These are phyloP conservation scores for Aciculosporium take DNA, from an alignment of 2,329 filamentous ascomycete genomes.

Conservation along the genomic window DNA sequence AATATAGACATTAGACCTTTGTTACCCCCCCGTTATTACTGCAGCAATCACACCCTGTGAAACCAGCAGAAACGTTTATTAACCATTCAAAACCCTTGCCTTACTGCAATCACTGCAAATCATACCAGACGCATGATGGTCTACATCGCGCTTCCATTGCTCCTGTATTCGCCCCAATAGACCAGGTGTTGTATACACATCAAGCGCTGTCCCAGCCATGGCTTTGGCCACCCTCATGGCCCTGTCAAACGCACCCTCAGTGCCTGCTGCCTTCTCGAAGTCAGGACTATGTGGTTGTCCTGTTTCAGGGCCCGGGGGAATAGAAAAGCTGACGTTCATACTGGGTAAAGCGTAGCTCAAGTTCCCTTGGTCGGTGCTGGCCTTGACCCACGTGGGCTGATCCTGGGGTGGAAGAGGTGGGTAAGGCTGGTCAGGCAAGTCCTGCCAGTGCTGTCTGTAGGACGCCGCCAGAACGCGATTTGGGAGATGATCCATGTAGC, in stretches of 20 bases:
- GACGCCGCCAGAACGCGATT: conserved; percentile 33
- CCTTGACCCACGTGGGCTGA: conserved; percentile 17
- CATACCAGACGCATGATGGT: neutral
- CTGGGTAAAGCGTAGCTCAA: conserved; percentile 43
- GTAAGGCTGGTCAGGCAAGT: conserved; percentile 18
- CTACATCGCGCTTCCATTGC: conserved; percentile 6
- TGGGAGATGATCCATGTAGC: conserved; percentile 41
- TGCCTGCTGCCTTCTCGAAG: conserved; percentile 37
- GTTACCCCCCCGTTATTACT: too few relatives aligned
- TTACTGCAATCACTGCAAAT: too few relatives aligned
- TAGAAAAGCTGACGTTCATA: conserved; percentile 36
- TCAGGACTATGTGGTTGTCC: conserved; percentile 36
- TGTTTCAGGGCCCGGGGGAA: conserved; percentile 22
- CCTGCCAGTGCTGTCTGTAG: conserved; percentile 27
- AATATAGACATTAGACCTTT: too few relatives aligned
- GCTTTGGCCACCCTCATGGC: conserved; percentile 33
- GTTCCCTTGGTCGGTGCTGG: conserved; percentile 46
- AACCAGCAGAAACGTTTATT: too few relatives aligned
- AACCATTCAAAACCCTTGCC: too few relatives aligned
- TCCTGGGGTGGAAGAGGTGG: conserved; percentile 20
- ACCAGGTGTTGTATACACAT: conserved; percentile 28
- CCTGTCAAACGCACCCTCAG: conserved; percentile 25
- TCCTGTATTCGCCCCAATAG: conserved; percentile 25
- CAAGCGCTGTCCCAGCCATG: conserved; percentile 32
- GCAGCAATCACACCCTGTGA: too few relatives aligned